Base-by-base conservation (phyloP, 176 grass and related monocot species). In the Hsuehochloa calcarea region DNA sequence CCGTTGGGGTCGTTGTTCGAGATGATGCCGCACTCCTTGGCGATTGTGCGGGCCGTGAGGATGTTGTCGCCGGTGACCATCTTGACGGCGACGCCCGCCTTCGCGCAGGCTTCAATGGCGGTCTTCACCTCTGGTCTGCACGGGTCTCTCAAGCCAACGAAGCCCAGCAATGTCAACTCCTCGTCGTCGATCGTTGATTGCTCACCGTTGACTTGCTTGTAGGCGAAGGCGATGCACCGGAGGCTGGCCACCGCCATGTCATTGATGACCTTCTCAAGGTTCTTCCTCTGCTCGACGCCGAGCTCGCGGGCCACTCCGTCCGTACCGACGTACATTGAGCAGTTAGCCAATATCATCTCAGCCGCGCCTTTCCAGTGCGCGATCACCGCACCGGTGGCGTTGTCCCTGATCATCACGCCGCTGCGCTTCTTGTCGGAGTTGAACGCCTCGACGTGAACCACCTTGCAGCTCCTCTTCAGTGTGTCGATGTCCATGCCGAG, bases 21-120 rank as follows among this genome's bases (percentile, higher is more conserved):
- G 45, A 93, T 72, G 83, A 98, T 98, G 3, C 96, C 96, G 2
- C 96, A 95, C 54, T 95, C 96, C 8, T 35, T 61, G 51, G 96
- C 96, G 12, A 98, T 98, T 71, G 93, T 88, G 9, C 89, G 52
- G 0, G 96, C 96, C 6, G 96, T 97, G 64, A 93, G 94, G 20
- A 98, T 10, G 79, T 98, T 95, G 88, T 98, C 96, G 5, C 96
- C 93, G 0, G 96, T 98, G n/a, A 98, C 91, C 93, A 98, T 98
- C 65, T 93, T 98, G 14, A 98, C 91, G 8, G 66, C 87, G 10
- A 95, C 88, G 14, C 96, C 91, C 0, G 96, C 96, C 9, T 59
- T 78, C 0, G 70, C 89, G 85, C 96, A 95, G 5, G 85, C 87
- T 27, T 74, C 78, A 0, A 98, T 92, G 17, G 96, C 83, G 0